A percentile compares a stretch with the other conserved stretches of the same genome.
Conservation (phyloP, 345 rosid species). For the Camelina hispida region DNA sequence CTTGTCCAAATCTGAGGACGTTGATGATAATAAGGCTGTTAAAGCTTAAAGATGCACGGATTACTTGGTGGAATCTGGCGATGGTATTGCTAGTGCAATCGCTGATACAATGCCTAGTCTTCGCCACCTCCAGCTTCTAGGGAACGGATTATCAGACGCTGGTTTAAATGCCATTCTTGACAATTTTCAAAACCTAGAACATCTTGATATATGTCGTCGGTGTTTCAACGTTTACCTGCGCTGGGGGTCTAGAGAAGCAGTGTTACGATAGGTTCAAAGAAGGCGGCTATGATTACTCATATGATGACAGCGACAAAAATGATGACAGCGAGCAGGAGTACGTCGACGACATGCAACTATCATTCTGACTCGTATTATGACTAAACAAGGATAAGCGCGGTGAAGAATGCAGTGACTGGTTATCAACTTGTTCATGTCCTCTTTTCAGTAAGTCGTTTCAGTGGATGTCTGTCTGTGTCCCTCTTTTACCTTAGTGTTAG, state of each 20-base stretch:
- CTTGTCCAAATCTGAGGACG: background rate
- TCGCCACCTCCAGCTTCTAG: background rate
- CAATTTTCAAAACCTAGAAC: background rate
- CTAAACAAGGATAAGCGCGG: too few species aligned
- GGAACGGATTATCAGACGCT: background rate
- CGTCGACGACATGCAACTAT: too few species aligned
- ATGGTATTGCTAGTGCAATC: background rate
- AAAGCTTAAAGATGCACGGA: background rate
- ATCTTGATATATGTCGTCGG: conserved; percentile 18
- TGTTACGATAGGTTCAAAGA: conserved; percentile 24
- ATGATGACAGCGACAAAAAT: too few species aligned
- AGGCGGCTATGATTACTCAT: too few species aligned
- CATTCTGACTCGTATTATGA: background rate
- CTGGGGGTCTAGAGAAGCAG: background rate
- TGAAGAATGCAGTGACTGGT: too few species aligned
- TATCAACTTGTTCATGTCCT: too few species aligned
- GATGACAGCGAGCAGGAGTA: too few species aligned
- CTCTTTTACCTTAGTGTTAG: background rate
- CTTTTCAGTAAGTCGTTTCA: too few species aligned
- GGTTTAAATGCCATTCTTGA: conserved; percentile 18
- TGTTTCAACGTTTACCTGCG: background rate
- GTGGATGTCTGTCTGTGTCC: too few species aligned
- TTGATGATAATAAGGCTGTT: background rate
- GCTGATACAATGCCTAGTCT: too few species aligned
- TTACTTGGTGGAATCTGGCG: background rate